Evolutionary conservation across 2,329 filamentous ascomycete genomes (phyloP), one percentile per base, ranked within the genome.

Genomic region (Fusarium musae): DNA sequence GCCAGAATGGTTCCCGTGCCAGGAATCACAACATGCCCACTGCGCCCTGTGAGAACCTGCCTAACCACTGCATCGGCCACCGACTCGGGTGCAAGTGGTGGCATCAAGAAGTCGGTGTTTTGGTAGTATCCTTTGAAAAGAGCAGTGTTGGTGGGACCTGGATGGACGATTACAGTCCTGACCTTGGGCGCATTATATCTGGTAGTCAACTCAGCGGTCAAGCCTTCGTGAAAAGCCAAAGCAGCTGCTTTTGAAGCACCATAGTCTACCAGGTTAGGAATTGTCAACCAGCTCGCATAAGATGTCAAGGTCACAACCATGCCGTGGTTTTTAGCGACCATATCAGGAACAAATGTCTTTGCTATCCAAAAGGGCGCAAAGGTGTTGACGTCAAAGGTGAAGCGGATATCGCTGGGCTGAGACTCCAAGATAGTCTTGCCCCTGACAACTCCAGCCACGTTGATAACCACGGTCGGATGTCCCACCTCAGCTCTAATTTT

Each of bases 251-350:
- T 94, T 72, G 87, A 88, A 12, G 89, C 86, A 4, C 86, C 84
- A 81, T 94, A 94, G 81, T 93, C 91, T 42, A 91, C 87, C 85
- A 93, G 88, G 74, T 87, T 87, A 6, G 92, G 89, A 1, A 89
- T 86, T 3, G 87, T 84, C 12, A 90, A 74, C 82, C 89, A 93
- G 17, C 88, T 87, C 1, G 92, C 91, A 54, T 89, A 85, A 4
- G 88, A 91, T 19, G 92, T 89, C 28, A 94, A 87, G 1, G 91
- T 94, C 28, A 94, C 91, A 44, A 94, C 80, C 86, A 93, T 93
- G 67, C 93, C 92, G 82, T 94, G 92, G 82, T 93, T 90, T 17
- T 78, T 78, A 12, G 81, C 78, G 58, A 92, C 81, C 87, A 95
- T 92, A 72, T 83, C 79, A 0, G 92, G 92, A 3, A 95, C 83